Evolutionary conservation across 768 basidiomycete species (phyloP), one percentile per base, ranked within the genome.

Genomic region (Mrakia frigida): DNA sequence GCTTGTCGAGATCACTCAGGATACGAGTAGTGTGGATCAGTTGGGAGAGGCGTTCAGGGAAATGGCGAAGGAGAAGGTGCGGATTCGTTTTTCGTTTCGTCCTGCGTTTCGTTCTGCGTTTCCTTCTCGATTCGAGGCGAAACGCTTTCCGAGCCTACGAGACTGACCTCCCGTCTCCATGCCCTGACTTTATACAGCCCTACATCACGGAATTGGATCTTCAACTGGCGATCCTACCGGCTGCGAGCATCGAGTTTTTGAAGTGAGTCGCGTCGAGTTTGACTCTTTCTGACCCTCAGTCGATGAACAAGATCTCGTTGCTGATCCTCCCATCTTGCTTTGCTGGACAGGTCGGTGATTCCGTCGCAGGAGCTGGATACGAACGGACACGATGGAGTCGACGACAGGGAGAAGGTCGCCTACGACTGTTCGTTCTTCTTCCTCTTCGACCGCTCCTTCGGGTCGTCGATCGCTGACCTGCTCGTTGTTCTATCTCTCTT

Each of bases 181-280:
- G 78, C n/a, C 39, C 68, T 21, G 37, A n/a, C 33, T 23, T 28
- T 0, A 6, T 43, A 3, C 84, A 97, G 93, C 90, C 91, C 23
- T 94, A 90, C 80, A 90, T 99, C 46, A 96, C 95, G 10, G 96
- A 98, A 83, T 85, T 97, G 46, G 96, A 99, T 82, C 87, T 99
- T 81, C 88, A 90, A 70, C 84, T 94, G 73, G 93, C 93, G 33
- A 88, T 90, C 77, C 86, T 99, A 25, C 91, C 96, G n/a, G 59
- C 41, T 18, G 18, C 43, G 33, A 63, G 59, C 13, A 77, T 77
- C 65, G 70, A 68, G 25, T 77, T 72, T 33, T 31, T 77, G 41
- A 77, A 72, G 76, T 77, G 43, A 60, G 76, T 73, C n/a, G 25
- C 13, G n/a, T 53, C 61, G 31, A 18, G 4, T 39, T 37, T 70